Base-by-base conservation (phyloP, 2,329 filamentous ascomycete species). In the Verticillium klebahnii region DNA sequence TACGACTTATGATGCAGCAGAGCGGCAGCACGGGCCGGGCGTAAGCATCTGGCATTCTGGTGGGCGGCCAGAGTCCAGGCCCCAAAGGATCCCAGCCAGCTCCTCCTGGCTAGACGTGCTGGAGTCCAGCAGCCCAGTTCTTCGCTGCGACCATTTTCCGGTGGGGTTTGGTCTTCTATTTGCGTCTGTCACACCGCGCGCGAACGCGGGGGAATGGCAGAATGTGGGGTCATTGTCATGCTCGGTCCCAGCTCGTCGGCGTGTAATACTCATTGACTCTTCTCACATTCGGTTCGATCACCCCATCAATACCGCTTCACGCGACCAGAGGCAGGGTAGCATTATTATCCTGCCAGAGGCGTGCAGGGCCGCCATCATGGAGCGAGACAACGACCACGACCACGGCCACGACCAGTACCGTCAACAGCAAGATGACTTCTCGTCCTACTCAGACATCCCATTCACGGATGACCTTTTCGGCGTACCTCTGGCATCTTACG, bases 401-500 rank as follows among this genome's bases (percentile, higher is more conserved):
- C 5, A 25, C 12, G 19, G 45, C 19, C 45, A 50, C 45, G 45
- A 50, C 45, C 55, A 57, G 55, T 32, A 32, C 32, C 6, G 34
- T n/a, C 37, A 58, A 37, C 36, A 29, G 29, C 39, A 37, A 19
- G 23, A 59, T 23, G 40, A 59, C 14, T 59, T 29, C 40, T 59
- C 25, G 15, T 19, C 54, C 8, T 56, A 56, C 23, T 37, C 40
- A 11, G 31, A 52, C 15, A 31, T 37, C 19, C 39, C 58, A 31
- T 59, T 59, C 32, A 45, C 40, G 9, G n/a, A 54, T 17, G 63
- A 63, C 34, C 19, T 64, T 3, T 64, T 61, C 39, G 57, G 58
- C 56, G 56, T 59, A 17, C 59, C 62, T 29, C 60, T 63, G n/a
- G 57, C 63, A 25, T 63, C 64, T 11, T 65, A 63, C 40, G 64